These are phyloP conservation scores for Gloeopeniophorella convolvens DNA, from an alignment of 768 basidiomycete species.

Conservation along the genomic window DNA sequence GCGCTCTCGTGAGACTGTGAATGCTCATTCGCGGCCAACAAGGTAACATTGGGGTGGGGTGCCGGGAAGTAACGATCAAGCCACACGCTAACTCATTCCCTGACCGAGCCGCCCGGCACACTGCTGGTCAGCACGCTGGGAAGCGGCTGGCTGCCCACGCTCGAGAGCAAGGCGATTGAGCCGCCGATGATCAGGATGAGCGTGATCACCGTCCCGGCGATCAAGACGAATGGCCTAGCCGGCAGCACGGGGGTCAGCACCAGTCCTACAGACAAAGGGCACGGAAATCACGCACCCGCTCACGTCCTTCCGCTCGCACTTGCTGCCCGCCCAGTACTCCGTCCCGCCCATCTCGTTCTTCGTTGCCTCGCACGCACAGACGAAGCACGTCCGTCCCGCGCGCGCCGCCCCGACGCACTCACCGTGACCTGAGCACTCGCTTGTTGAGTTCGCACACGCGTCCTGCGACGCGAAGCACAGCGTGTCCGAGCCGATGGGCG, in stretches of 20 bases:
- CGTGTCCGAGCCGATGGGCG: constrained; percentile 53
- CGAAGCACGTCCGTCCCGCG: constrained; percentile 48
- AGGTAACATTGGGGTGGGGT: no score
- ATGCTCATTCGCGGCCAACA: no score
- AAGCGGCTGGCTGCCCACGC: constrained; percentile 52
- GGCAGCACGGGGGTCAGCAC: constrained; percentile 1
- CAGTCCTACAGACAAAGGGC: background rate
- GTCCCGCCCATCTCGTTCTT: constrained; percentile 49
- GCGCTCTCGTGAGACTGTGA: no score
- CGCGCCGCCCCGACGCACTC: constrained; percentile 55
- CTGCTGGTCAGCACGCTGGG: constrained; percentile 72
- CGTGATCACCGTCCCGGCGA: constrained; percentile 60
- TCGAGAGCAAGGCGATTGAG: constrained; percentile 58
- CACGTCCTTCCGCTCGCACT: constrained; percentile 73
- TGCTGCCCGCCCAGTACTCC: constrained; percentile 66
- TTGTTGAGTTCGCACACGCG: constrained; percentile 56
- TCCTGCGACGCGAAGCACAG: constrained; percentile 54
- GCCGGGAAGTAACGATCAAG: background rate
- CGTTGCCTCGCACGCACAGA: constrained; percentile 42
- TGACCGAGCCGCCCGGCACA: constrained; percentile 26
- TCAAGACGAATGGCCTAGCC: constrained; percentile 63
- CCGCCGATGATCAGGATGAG: constrained; percentile 62
- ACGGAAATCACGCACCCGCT: constrained; percentile 55
- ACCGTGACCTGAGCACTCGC: constrained; percentile 64
- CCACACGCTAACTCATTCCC: constrained; percentile 7